Conservation (phyloP, 768 basidiomycete species). For the Mycena amicta region DNA sequence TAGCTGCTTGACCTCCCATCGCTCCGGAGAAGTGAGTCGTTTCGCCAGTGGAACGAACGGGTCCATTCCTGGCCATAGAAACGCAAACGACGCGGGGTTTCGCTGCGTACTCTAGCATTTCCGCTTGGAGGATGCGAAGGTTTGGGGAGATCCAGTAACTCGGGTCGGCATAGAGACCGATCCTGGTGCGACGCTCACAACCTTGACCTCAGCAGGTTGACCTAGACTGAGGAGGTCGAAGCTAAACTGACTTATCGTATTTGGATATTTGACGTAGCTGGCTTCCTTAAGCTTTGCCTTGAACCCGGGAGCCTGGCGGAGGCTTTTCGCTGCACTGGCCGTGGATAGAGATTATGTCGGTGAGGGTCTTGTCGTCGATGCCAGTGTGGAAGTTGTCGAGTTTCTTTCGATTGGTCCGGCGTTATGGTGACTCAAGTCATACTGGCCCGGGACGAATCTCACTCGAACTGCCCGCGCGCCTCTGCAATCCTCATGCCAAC, state of each 20-base stretch:
- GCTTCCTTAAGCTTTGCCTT: constrained; percentile 74
- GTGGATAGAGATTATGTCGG: constrained; percentile 91
- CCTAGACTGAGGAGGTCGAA: constrained; percentile 81
- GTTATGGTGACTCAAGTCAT: no score
- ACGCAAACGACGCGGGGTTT: constrained; percentile 57
- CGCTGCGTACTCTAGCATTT: constrained; percentile 88
- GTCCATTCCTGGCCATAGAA: constrained; percentile 53
- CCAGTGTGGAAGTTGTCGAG: constrained; percentile 86
- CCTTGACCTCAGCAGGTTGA: constrained; percentile 92
- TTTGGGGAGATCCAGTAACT: constrained; percentile 94
- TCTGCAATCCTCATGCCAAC: no score
- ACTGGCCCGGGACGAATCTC: no score
- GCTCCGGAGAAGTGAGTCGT: constrained; percentile 91
- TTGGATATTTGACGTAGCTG: constrained; percentile 87
- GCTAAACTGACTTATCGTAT: constrained; percentile 85
- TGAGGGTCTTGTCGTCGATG: constrained; percentile 87
- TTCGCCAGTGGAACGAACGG: constrained; percentile 81
- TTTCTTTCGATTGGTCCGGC: no score
- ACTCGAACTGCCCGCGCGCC: no score
- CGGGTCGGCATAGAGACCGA: constrained; percentile 92
- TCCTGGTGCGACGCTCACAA: constrained; percentile 82
- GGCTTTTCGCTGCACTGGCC: constrained; percentile 75
- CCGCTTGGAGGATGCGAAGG: constrained; percentile 91
- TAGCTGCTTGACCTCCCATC: constrained; percentile 99
- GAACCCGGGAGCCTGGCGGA: constrained; percentile 78